A percentile compares a stretch with the other conserved stretches of the same genome.
Evolutionary conservation across 345 rosid genomes (phyloP).

Genomic region (Microthlaspi erraticum): DNA sequence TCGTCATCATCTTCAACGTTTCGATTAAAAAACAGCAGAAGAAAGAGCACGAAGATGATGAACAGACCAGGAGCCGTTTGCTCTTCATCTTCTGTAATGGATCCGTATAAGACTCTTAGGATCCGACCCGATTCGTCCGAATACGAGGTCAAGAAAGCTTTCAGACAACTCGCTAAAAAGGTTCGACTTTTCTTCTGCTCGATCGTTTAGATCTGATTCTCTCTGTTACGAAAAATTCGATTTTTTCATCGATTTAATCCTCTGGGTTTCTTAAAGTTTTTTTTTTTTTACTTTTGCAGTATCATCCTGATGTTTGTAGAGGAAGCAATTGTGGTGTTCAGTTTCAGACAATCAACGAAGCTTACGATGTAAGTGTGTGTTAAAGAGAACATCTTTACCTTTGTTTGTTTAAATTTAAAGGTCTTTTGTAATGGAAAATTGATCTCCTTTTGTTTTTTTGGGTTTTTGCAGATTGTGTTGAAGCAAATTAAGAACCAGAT

Average conservation of each 20-base stretch:
- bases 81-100: conserved; percentile 58
- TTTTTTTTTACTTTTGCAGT: conserved; percentile 48
- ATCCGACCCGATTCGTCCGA: conserved; percentile 80
- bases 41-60: conserved; percentile 47
- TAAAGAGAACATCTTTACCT: not conserved
- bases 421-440: not conserved
- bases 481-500: conserved; percentile 57
- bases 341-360: conserved; percentile 82
- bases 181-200: conserved; percentile 39
- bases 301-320: conserved; percentile 98
- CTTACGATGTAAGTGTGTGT: conserved; percentile 71
- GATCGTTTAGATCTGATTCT: conserved; percentile 22
- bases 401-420: too few relatives aligned
- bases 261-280: not conserved
- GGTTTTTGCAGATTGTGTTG: conserved; percentile 58
- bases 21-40: conserved; percentile 43
- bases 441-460: not conserved
- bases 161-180: conserved; percentile 82
- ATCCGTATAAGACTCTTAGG: conserved; percentile 74
- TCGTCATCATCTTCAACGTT: conserved; percentile 55
- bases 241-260: too few relatives aligned
- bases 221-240: conserved; percentile 7
- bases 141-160: conserved; percentile 88
- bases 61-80: conserved; percentile 47
- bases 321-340: conserved; percentile 79